Evolutionary conservation across 176 grass and related monocot species (phyloP).

Genomic region (Pontederia crassipes): DNA sequence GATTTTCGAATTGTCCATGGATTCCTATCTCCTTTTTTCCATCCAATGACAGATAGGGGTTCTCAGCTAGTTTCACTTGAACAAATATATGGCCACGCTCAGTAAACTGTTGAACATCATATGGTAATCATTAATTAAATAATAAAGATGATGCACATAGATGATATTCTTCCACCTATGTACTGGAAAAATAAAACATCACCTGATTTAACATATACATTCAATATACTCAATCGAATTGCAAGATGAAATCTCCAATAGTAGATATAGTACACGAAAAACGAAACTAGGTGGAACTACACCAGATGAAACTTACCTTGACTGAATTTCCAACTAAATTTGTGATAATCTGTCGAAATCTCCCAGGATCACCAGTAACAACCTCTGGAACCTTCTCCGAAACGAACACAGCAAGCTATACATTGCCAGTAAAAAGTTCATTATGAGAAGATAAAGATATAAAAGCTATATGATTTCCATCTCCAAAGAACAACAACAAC

Average conservation of each 20-base stretch:
- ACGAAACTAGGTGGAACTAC: background rate
- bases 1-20: too few relatives aligned
- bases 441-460: background rate
- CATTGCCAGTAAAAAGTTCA: background rate
- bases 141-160: too few relatives aligned
- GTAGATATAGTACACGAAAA: background rate
- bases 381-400: constrained; percentile 15
- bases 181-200: background rate
- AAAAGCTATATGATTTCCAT: background rate
- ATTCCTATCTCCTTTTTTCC: background rate
- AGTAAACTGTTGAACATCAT: constrained; percentile 36
- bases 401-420: constrained; percentile 9
- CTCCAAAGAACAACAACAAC: too few relatives aligned
- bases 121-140: too few relatives aligned
- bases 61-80: constrained; percentile 50
- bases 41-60: constrained; percentile 27
- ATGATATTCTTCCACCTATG: too few relatives aligned
- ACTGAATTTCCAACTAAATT: constrained; percentile 18
- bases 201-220: background rate
- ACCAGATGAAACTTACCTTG: background rate
- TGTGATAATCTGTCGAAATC: constrained; percentile 10
- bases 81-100: constrained; percentile 59
- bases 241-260: background rate
- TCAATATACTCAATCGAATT: background rate
- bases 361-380: constrained; percentile 12